These are phyloP conservation scores for Mangifera indica DNA, from an alignment of 345 rosid species.

Conservation along the genomic window DNA sequence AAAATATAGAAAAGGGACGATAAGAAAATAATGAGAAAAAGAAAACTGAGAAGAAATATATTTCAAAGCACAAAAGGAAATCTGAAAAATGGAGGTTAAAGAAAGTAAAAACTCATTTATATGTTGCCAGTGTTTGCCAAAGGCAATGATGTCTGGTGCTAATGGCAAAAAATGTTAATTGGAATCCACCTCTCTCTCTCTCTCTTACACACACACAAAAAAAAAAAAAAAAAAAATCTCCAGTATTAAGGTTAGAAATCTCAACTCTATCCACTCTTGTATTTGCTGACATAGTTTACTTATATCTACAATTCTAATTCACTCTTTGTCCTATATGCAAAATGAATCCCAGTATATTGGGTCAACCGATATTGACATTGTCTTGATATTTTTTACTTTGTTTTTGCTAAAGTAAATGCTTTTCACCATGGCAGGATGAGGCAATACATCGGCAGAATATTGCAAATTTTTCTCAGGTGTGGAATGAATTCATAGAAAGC, in stretches of 20 bases:
- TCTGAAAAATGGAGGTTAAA: neutral
- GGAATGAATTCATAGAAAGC: constrained; percentile 81
- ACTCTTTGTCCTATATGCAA: neutral
- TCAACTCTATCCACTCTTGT: too few species aligned
- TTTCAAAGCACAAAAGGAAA: neutral
- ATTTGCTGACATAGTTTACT: too few species aligned
- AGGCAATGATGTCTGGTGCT: neutral
- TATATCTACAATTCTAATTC: too few species aligned
- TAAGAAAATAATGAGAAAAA: neutral
- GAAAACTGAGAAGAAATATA: neutral
- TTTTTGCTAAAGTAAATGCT: constrained; percentile 21
- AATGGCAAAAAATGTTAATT: neutral
- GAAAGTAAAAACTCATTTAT: neutral
- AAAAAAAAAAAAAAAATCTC: too few species aligned
- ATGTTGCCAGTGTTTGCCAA: neutral
- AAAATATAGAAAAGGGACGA: too few species aligned
- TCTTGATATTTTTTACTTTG: neutral
- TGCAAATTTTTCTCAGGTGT: constrained; percentile 72
- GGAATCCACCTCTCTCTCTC: neutral
- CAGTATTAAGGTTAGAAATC: neutral
- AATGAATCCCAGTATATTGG: neutral
- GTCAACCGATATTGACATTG: neutral
- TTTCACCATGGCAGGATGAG: constrained; percentile 55
- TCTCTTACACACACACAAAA: neutral
- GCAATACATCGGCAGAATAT: constrained; percentile 43